phyloP scores from a whole-genome alignment of 2,329 filamentous ascomycete species.

The Trichoderma pleuroti region DNA sequence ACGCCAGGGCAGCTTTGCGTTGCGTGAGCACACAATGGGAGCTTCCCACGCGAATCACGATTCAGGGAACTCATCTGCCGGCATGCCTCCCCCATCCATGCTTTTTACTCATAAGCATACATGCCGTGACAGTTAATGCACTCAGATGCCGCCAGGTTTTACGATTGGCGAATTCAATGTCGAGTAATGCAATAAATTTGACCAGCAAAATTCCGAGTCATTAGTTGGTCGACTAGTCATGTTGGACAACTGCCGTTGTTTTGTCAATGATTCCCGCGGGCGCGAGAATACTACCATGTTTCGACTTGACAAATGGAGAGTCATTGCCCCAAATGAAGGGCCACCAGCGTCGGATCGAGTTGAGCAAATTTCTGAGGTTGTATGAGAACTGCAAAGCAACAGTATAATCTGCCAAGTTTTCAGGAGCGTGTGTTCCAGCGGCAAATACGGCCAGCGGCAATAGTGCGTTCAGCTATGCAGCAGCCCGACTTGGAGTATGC shows the following conservation, averaged over 20 bases:
- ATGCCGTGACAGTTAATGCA: background rate
- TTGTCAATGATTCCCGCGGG: background rate
- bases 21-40: background rate
- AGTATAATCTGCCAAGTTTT: background rate
- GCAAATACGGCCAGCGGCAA: background rate
- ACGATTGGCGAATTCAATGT: background rate
- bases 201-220: background rate
- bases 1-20: background rate
- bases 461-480: background rate
- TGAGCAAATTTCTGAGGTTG: background rate
- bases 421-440: background rate
- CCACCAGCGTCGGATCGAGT: background rate
- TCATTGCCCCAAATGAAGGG: background rate
- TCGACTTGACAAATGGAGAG: background rate
- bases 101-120: background rate
- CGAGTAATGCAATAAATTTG: background rate
- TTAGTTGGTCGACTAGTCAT: background rate
- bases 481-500: background rate
- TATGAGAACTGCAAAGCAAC: background rate
- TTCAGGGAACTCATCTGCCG: conserved; percentile 6
- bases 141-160: background rate
- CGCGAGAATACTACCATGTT: background rate
- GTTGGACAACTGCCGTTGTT: background rate
- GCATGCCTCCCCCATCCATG: conserved; percentile 2
- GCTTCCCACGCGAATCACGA: background rate